phyloP scores from a whole-genome alignment of 345 rosid species.

The Sonneratia alba region DNA sequence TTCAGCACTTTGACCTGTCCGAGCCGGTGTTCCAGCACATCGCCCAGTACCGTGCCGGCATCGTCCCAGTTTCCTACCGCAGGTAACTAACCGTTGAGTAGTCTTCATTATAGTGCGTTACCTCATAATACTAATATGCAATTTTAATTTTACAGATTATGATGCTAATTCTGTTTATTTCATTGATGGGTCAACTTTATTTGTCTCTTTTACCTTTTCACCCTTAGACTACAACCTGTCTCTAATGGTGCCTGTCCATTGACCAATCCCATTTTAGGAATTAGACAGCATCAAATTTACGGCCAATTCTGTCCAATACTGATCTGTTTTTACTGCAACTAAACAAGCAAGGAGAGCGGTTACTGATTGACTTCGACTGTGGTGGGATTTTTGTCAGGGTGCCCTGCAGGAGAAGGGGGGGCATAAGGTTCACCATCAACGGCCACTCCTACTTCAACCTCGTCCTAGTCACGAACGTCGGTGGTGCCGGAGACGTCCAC shows the following conservation, averaged over 20 bases:
- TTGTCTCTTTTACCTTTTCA: too few relatives aligned
- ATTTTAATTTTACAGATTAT: too few relatives aligned
- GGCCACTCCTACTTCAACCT: constrained; percentile 82
- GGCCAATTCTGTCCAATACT: too few relatives aligned
- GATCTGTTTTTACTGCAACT: not conserved
- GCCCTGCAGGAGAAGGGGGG: constrained; percentile 58
- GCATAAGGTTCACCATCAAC: constrained; percentile 66
- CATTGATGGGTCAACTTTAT: too few relatives aligned
- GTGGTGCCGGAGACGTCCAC: constrained; percentile 78
- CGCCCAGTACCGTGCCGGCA: constrained; percentile 72
- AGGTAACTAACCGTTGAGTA: constrained; percentile 22
- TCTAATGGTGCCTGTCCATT: too few relatives aligned
- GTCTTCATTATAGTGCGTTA: too few relatives aligned
- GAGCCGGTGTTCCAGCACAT: constrained; percentile 77
- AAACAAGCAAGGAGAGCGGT: not conserved
- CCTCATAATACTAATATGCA: too few relatives aligned
- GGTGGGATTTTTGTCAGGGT: constrained; percentile 27
- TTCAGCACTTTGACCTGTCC: constrained; percentile 66
- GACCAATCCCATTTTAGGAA: too few relatives aligned
- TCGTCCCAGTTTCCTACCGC: constrained; percentile 61
- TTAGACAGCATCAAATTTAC: too few relatives aligned
- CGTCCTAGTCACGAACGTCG: constrained; percentile 63
- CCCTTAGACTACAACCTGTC: too few relatives aligned
- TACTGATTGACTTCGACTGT: not conserved
- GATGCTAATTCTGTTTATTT: too few relatives aligned